These are phyloP conservation scores for Amanita thiersii DNA, from an alignment of 768 basidiomycete genomes.

Conservation along the genomic window DNA sequence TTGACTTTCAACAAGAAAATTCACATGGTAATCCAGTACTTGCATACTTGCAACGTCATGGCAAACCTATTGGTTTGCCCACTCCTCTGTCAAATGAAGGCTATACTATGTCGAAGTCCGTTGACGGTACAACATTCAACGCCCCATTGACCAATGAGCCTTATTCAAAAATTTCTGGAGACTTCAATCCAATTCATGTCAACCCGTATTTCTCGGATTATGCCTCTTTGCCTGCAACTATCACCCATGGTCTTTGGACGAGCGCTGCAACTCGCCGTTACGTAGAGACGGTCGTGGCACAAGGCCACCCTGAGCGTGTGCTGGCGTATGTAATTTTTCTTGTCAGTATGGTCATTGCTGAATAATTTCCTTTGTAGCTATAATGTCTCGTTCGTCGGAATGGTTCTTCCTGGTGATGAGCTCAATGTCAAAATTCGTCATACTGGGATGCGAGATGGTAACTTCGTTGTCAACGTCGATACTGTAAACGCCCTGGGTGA, in stretches of 20 bases:
- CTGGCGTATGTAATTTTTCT: slow-evolving; percentile 52
- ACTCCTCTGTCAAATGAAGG: slow-evolving; percentile 79
- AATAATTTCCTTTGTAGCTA: slow-evolving; percentile 42
- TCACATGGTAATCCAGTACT: slow-evolving; percentile 90
- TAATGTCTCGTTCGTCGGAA: slow-evolving; percentile 92
- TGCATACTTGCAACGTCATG: slow-evolving; percentile 89
- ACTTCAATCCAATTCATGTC: slow-evolving; percentile 98
- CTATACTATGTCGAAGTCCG: slow-evolving; percentile 68
- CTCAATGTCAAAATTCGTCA: slow-evolving; percentile 84
- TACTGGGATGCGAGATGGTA: slow-evolving; percentile 85
- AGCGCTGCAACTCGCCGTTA: slow-evolving; percentile 90
- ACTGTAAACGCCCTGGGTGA: slow-evolving; percentile 81
- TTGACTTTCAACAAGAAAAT: slow-evolving; percentile 82
- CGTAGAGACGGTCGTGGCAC: slow-evolving; percentile 89
- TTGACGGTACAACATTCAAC: slow-evolving; percentile 57
- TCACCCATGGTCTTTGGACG: slow-evolving; percentile 97
- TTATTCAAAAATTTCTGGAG: slow-evolving; percentile 92
- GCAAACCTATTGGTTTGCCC: slow-evolving; percentile 66
- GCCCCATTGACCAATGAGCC: slow-evolving; percentile 91
- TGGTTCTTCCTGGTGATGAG: slow-evolving; percentile 90
- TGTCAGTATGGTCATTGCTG: slow-evolving; percentile 4
- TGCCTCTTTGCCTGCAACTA: slow-evolving; percentile 89
- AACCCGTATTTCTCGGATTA: slow-evolving; percentile 98
- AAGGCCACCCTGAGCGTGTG: slow-evolving; percentile 89
- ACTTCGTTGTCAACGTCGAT: slow-evolving; percentile 85